Conservation (phyloP, 306 rosid genomes). For the Argentina anserina region DNA sequence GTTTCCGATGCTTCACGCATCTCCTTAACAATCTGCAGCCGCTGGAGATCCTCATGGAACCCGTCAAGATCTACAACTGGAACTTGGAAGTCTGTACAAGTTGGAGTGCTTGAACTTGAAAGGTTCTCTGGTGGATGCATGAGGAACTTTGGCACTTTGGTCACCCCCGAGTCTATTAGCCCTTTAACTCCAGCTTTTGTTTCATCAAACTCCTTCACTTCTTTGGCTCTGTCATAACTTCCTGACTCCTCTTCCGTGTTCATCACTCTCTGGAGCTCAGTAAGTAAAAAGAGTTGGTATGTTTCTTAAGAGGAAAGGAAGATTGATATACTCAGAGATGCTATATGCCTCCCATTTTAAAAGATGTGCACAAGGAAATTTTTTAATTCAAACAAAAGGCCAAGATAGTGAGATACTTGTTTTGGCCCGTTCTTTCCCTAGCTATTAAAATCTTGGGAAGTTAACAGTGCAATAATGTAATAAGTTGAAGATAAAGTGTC, state of each 20-base stretch:
- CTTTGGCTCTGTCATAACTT: constrained; percentile 50
- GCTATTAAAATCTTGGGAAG: constrained; percentile 3
- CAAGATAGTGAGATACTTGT: constrained; percentile 38
- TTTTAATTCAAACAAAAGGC: constrained; percentile 24
- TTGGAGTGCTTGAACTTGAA: background rate
- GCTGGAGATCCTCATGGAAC: constrained; percentile 11
- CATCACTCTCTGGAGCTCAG: background rate
- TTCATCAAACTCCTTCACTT: constrained; percentile 67
- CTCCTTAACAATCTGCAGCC: constrained; percentile 34
- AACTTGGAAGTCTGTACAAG: constrained; percentile 23
- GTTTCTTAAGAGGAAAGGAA: background rate
- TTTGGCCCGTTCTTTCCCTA: constrained; percentile 19
- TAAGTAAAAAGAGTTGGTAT: background rate
- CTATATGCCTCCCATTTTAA: constrained; percentile 32
- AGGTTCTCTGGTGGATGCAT: constrained; percentile 44
- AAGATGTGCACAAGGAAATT: background rate
- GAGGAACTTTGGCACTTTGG: constrained; percentile 57
- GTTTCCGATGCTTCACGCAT: constrained; percentile 54
- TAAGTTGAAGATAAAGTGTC: constrained; percentile 13
- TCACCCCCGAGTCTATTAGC: constrained; percentile 53
- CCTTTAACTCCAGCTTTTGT: constrained; percentile 76
- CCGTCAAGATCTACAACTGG: constrained; percentile 63
- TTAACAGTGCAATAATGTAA: constrained; percentile 11
- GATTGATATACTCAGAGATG: constrained; percentile 23
- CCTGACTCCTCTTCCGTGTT: background rate